phyloP scores from a whole-genome alignment of 768 basidiomycete genomes.

The Tricholoma hemisulphureum region DNA sequence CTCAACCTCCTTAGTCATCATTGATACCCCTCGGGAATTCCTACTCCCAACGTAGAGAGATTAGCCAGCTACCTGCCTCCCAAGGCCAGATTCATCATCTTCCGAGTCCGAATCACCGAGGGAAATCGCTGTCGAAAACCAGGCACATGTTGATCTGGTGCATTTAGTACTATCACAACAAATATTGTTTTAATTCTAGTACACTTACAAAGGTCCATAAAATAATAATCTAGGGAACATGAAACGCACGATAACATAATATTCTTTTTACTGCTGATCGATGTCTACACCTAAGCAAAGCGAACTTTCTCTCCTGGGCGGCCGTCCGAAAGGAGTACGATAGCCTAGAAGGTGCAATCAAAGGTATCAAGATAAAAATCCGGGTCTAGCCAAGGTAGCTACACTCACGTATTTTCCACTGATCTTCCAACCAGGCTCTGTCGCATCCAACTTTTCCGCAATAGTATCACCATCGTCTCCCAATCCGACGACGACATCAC shows the following conservation, averaged over 20 bases:
- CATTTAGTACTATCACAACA: no score
- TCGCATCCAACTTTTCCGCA: slow-evolving; percentile 78
- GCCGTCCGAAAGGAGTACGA: slow-evolving; percentile 84
- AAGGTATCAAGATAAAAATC: slow-evolving; percentile 1
- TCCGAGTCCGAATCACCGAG: no score
- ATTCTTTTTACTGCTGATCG: neutral
- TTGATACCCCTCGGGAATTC: no score
- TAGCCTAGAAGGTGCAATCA: slow-evolving; percentile 51
- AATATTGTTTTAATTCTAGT: no score
- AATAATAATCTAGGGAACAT: no score
- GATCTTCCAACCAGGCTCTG: slow-evolving; percentile 95
- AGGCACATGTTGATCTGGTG: no score
- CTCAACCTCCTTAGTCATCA: no score
- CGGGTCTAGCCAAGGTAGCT: neutral
- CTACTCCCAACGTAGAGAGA: no score
- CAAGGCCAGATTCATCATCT: no score
- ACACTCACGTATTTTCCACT: slow-evolving; percentile 89
- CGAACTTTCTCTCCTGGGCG: slow-evolving; percentile 85
- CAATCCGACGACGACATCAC: slow-evolving; percentile 89
- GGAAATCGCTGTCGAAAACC: no score
- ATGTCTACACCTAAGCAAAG: slow-evolving; percentile 48
- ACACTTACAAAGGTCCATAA: no score
- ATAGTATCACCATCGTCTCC: slow-evolving; percentile 64
- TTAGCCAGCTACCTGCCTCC: no score
- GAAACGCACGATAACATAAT: neutral